Conservation (phyloP, 345 rosid species). For the Linum trigynum region DNA sequence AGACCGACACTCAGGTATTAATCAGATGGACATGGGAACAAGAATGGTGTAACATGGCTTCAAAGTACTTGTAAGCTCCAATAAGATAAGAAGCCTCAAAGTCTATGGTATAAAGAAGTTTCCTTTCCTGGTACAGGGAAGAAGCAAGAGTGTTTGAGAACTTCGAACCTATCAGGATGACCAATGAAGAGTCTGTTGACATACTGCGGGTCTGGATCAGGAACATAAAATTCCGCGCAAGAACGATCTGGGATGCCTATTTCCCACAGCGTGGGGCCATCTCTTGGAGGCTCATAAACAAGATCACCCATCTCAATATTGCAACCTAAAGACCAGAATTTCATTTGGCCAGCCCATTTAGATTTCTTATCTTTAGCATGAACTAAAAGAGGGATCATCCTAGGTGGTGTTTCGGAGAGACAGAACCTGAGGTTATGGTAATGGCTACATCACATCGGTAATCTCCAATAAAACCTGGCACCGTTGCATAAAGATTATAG, state of each 20-base stretch:
- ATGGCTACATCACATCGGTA: not conserved
- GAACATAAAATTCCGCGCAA: not conserved
- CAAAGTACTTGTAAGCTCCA: constrained; percentile 4
- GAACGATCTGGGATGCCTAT: constrained; percentile 4
- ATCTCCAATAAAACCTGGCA: constrained; percentile 3
- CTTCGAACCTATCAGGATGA: not conserved
- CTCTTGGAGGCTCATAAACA: not conserved
- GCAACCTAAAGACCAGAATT: not conserved
- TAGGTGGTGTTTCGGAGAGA: not conserved
- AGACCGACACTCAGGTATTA: not conserved
- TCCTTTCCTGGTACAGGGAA: not conserved
- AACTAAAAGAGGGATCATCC: constrained; percentile 7
- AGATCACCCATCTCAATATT: not conserved
- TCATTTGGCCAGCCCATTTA: not conserved
- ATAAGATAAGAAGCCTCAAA: not conserved
- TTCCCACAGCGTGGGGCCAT: not conserved
- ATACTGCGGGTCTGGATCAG: not conserved
- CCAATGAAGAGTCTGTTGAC: not conserved
- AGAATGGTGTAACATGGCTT: not conserved
- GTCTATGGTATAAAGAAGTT: not conserved
- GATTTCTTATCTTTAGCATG: not conserved
- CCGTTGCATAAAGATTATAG: constrained; percentile 1
- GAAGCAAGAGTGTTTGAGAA: not conserved
- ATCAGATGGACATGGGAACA: not conserved
- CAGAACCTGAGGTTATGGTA: not conserved